Base-by-base conservation (phyloP, 2,329 filamentous ascomycete genomes). In the Aspergillus pseudoglaucus region DNA sequence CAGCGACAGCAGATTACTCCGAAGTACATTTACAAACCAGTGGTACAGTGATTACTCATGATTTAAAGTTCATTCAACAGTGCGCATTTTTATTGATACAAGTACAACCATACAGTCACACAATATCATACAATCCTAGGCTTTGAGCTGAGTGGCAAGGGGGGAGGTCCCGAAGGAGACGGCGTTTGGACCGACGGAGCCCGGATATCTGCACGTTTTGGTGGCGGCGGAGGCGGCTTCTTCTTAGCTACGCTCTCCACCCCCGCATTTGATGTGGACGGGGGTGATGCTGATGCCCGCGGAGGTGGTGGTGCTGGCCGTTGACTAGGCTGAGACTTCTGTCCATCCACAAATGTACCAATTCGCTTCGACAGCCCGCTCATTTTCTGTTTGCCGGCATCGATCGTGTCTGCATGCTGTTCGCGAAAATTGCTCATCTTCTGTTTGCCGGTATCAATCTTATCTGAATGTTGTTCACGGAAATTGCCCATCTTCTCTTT, bases 331-430 rank as follows among this genome's bases (percentile, higher is more conserved):
- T 62, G 55, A 43, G 68, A 65, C 49, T 61, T 66, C 45, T 67
- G 65, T 23, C 71, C 65, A 25, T 72, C 69, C 4, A 74, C 64
- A 50, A 70, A 70, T n/a, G 66, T 70, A 52, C 76, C 77, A 43
- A 79, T 64, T 25, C 70, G 72, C 14, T 74, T 68, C 4, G 70
- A 64, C 44, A 82, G 17, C 8, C 37, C 37, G 37, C 37, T 39
- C 37, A 39, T 39, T 20, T 74, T 75, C 58, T 75, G 72, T 57
- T 77, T 74, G 0, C 84, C 84, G 5, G 78, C 69, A 1, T 79
- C 77, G 5, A 87, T 79, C 61, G 87, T 82, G 15, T 84, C 84
- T 3, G 83, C 80, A 58, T 88, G 83, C 27, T 83, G 71, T 61
- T 87, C 79, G 14, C 82, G 81, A 65, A 88, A 87, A 58, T 84